Base-by-base conservation (phyloP, 768 basidiomycete species). In the Royoungia palumana region DNA sequence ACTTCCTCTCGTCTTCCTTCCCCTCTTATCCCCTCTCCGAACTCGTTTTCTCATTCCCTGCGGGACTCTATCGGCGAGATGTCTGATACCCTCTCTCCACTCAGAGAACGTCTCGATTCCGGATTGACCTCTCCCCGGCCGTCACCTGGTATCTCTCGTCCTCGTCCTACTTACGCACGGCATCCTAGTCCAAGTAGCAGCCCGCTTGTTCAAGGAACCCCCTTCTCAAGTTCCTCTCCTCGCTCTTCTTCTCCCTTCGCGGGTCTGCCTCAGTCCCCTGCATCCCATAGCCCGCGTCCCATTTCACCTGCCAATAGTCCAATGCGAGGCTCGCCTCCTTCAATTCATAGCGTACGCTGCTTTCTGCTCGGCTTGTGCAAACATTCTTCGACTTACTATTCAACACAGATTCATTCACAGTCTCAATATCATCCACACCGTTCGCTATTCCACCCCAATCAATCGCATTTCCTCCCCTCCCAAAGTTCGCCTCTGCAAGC, bases 11-110 rank as follows among this genome's bases (percentile, higher is more conserved):
- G 55, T 27, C 55, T 54, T 12, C 46, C 67, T 5, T 68, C 62
- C 12, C 66, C 59, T 37, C 51, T 66, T 17, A 61, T 61, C 14
- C 62, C 61, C 1, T 47, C 58, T 38, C 46, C 47, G 9, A 50
- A 43, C 19, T 41, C 47, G 12, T 52, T 53, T 22, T 35, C 44
- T 36, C 45, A 47, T 14, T 37, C 37, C 19, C 28, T 38, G 2
- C 35, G 41, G 21, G 41, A 53, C 44, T 56, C 54, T 11, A 21
- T 41, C 2, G 27, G 27, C 6, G 61, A 60, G 34, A 49, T 47
- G 35, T 46, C 47, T 9, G 58, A 57, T 17, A 50, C 51, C 14
- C 50, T 57, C 24, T 57, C 58, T 13, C 50, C 60, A 8, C 45
- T 60, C 9, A 59, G 51, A 42, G 60, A 62, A 10, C 49, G 45